Evolutionary conservation across 1,139 yeast genomes (phyloP), one percentile per base, ranked within the genome.

Genomic region (Suhomyces guaymorum): DNA sequence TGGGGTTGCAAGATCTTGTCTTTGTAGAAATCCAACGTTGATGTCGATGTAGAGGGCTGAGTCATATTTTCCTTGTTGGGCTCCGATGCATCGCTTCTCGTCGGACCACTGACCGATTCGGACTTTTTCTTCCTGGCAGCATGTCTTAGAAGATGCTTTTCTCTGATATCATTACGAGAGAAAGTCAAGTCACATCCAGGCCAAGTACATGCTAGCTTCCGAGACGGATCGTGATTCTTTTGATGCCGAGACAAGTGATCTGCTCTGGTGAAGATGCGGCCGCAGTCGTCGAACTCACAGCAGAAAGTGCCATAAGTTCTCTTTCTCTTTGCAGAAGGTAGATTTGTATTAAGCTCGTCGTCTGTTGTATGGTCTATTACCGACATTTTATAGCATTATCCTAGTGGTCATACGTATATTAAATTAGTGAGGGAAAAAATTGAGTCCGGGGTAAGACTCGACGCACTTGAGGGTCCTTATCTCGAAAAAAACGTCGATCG

Each of bases 221-320:
- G 46, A 24, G 47, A 41, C 1, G 68, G 65, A 28, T 60, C 61
- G 42, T 68, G 74, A 41, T 67, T 67, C 35, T 65, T 55, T 34
- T 60, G 55, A 37, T 68, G 74, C 14, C 73, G 47, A 2, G 68
- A 59, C n/a, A 68, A 45, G 46, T 68, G 74, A 41, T 67, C 74
- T 1, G 66, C 55, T 18, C 74, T 46, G 17, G 65, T 49, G 40
- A 66, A 68, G 4, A 59, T 56, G 34, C 66, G 67, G 20, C 52
- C 50, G 42, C 74, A 68, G 15, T 55, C 41, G 16, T 46, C 39
- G 18, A 8, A 22, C 9, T 28, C 32, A 28, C 57, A 52, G 12
- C 46, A 41, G 22, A 49, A 52, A 6, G 46, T 28, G 12, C 56
- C 56, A 13, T 48, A 36, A 9, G 46, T 45, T 14, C 56, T 38